Base-by-base conservation (phyloP, 306 rosid species). In the Styphnolobium japonicum region DNA sequence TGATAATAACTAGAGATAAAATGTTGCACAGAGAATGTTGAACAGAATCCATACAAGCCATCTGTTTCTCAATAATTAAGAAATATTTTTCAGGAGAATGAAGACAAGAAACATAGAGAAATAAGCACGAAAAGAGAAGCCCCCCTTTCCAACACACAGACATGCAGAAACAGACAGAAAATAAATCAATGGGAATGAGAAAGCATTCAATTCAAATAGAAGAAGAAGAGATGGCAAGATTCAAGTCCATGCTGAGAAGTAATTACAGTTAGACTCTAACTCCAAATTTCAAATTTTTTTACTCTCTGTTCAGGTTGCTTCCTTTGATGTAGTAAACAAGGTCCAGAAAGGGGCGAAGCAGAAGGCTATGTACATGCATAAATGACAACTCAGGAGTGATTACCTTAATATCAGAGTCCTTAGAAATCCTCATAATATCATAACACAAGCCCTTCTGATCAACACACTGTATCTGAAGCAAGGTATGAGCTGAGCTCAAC, bases 391-490 rank as follows among this genome's bases (percentile, higher is more conserved):
- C 55, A 67, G 36, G 57, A 83, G 19, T 62, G 6, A 68, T 37
- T 88, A 93, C 98, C 97, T 76, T 91, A 61, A 93, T 87, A 71
- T 93, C 83, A 68, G 83, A 93, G 84, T 93, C 98, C 84, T 93
- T 93, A 64, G 94, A 88, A 45, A 90, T 89, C 85, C 98, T 88
- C 93, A 93, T 67, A 62, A 93, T 86, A 84, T 93, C 98, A 78
- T 91, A 93, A 75, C 92, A 85, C 80, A 91, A 83, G 78, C 92
- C 85, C 78, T 91, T 93, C 77, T 91, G 97, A 31, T 93, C 92
- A 79, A 78, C 85, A 83, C 93, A 91, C 56, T 85, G 84, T 71
- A 93, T 90, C 86, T 93, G 97, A 88, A 93, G 93, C 78, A 93
- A 83, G 55, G 95, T 91, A 80, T 93, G 95, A 34, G 61, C 87